phyloP scores from a whole-genome alignment of 805 yeast genomes.

The Candida railenensis region DNA sequence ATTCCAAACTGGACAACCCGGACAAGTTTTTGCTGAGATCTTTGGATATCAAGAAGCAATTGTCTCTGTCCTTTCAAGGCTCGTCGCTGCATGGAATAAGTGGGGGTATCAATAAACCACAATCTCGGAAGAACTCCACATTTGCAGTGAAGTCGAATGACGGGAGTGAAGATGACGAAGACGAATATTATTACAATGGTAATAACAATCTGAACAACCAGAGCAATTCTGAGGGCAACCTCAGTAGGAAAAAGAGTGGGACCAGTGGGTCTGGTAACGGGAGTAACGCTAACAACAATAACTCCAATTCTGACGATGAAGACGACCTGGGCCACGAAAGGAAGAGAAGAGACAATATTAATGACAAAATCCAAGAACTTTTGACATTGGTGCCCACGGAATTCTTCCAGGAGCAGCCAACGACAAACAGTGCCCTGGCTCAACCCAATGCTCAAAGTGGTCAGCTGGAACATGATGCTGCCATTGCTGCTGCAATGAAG shows the following conservation, averaged over 20 bases:
- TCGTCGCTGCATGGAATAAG: slow-evolving; percentile 13
- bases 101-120: slow-evolving; percentile 40
- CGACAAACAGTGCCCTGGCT: slow-evolving; percentile 9
- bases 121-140: slow-evolving; percentile 34
- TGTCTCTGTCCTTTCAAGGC: slow-evolving; percentile 36
- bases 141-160: slow-evolving; percentile 21
- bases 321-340: slow-evolving; percentile 41
- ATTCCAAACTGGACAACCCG: slow-evolving; percentile 24
- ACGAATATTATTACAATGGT: slow-evolving; percentile 12
- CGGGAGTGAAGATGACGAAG: slow-evolving; percentile 15
- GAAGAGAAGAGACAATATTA: slow-evolving; percentile 42
- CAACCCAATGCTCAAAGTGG: slow-evolving; percentile 8
- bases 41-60: slow-evolving; percentile 39
- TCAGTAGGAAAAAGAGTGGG: slow-evolving; percentile 9
- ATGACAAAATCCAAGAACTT: slow-evolving; percentile 45
- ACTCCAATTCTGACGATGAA: slow-evolving; percentile 36
- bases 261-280: slow-evolving; percentile 12
- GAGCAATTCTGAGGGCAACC: slow-evolving; percentile 17
- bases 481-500: slow-evolving; percentile 28
- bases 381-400: slow-evolving; percentile 36
- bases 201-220: slow-evolving; percentile 20
- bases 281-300: not conserved
- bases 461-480: slow-evolving; percentile 19
- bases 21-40: slow-evolving; percentile 28
- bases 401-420: slow-evolving; percentile 25